Evolutionary conservation across 2,329 filamentous ascomycete species (phyloP), one percentile per base, ranked within the genome.

Genomic region (Colletotrichum scovillei): DNA sequence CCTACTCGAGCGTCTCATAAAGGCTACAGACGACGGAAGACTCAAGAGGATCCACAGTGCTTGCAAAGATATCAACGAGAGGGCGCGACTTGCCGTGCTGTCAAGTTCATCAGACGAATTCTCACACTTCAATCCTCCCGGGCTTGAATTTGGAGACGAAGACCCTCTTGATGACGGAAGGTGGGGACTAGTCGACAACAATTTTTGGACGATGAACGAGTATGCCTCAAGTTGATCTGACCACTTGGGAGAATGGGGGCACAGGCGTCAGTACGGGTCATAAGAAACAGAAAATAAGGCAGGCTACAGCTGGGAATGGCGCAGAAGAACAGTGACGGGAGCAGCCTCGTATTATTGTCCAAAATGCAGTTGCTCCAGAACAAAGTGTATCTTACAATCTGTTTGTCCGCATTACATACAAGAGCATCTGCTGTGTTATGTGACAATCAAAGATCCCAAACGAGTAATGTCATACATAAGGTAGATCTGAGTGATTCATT

Each of bases 51-150:
- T 75, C 0, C 58, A 73, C 19, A 14, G 26, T 2, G 73, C 73
- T 2, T 73, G 70, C 9, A 63, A 30, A n/a, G 73, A 75, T 6
- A 38, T 75, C 3, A 66, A 59, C 9, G 63, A 73, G 7, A 70
- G 66, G n/a, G 49, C 73, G 0, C 67, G 70, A 3, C 32, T 42
- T 3, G 16, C 22, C 1, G 30, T 63, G 2, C 4, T 7, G 6
- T 28, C 60, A 38, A 2, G 53, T 0, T 8, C 8, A 16, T 26
- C 35, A 2, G 35, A 22, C 1, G 35, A 30, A 16, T 60, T 70
- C 19, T 22, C 8, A 49, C 19, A 22, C 12, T 57, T 70, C n/a
- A 42, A 70, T 4, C 60, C 64, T 3, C 67, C 60, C 0, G 70
- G 70, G 2, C 26, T 73, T 1, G 60, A 73, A 9, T 70, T 73